These are phyloP conservation scores for Westerdykella aurantiaca DNA, from an alignment of 2,329 filamentous ascomycete species.

Conservation along the genomic window DNA sequence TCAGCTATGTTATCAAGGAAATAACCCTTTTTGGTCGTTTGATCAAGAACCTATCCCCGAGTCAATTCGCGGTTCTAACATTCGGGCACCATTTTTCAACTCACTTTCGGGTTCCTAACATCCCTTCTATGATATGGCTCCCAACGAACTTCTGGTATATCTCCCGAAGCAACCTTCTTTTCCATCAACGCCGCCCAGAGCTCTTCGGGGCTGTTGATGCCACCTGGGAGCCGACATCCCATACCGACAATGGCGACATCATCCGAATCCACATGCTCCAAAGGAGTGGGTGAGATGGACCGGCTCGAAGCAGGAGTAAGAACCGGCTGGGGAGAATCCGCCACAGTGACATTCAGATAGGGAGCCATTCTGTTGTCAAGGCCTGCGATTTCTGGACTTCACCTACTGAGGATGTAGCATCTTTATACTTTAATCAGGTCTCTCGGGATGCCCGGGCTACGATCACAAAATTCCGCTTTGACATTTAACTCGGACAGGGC, in stretches of 20 bases:
- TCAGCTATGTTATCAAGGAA: constrained; percentile 23
- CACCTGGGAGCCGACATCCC: constrained; percentile 29
- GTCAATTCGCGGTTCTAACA: too few relatives aligned
- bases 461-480: too few relatives aligned
- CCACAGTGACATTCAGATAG: neutral
- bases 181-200: constrained; percentile 31
- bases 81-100: neutral
- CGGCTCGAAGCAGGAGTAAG: neutral
- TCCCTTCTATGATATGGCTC: constrained; percentile 26
- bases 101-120: constrained; percentile 18
- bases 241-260: constrained; percentile 34
- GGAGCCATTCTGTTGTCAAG: neutral
- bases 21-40: constrained; percentile 26
- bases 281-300: neutral
- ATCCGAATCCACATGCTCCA: neutral
- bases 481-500: too few relatives aligned
- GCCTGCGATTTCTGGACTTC: too few relatives aligned
- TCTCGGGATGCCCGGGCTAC: too few relatives aligned
- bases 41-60: constrained; percentile 8
- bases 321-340: neutral
- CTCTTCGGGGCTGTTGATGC: constrained; percentile 23
- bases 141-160: constrained; percentile 29
- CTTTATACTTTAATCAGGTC: too few relatives aligned
- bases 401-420: too few relatives aligned
- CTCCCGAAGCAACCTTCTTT: constrained; percentile 23